Evolutionary conservation across 371 early-diverging fungal genomes (phyloP).

Genomic region (Mortierella sp.): DNA sequence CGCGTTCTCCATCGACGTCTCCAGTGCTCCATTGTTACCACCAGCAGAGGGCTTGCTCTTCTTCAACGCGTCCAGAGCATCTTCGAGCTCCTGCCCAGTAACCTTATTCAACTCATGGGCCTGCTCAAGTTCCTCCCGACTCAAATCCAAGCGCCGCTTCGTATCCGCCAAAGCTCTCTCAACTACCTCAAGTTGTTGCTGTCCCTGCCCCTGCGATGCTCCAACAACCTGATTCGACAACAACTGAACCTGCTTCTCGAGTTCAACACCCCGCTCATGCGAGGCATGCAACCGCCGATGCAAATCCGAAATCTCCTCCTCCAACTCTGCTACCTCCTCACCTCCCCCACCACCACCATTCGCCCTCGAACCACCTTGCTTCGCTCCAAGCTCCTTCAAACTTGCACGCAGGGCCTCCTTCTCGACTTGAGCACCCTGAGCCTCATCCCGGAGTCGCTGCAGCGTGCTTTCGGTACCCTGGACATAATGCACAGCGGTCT

Average conservation of each 20-base stretch:
- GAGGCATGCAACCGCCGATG: slow-evolving; percentile 36
- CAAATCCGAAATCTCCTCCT: slow-evolving; percentile 37
- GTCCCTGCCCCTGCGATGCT: not conserved
- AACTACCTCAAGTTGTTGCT: slow-evolving; percentile 19
- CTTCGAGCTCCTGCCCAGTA: slow-evolving; percentile 50
- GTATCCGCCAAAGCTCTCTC: slow-evolving; percentile 36
- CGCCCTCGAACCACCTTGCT: slow-evolving; percentile 12
- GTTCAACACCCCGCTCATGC: slow-evolving; percentile 24
- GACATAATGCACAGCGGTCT: slow-evolving; percentile 54
- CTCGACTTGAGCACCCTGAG: slow-evolving; percentile 28
- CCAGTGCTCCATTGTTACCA: slow-evolving; percentile 7
- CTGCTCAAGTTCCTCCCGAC: slow-evolving; percentile 36
- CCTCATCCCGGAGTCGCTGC: slow-evolving; percentile 49
- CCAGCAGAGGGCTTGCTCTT: not conserved
- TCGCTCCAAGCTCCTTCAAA: slow-evolving; percentile 1
- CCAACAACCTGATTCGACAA: slow-evolving; percentile 13
- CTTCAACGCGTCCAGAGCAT: slow-evolving; percentile 46
- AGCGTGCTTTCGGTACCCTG: slow-evolving; percentile 51
- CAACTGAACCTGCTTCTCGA: slow-evolving; percentile 24
- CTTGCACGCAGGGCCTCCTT: slow-evolving; percentile 15
- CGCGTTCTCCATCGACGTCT: slow-evolving; percentile 24
- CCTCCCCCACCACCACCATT: slow-evolving; percentile 9
- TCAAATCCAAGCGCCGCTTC: slow-evolving; percentile 22
- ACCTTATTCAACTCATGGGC: slow-evolving; percentile 45
- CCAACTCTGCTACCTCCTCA: slow-evolving; percentile 17